phyloP scores from a whole-genome alignment of 2,329 filamentous ascomycete genomes.

The Penicillium digitatum region DNA sequence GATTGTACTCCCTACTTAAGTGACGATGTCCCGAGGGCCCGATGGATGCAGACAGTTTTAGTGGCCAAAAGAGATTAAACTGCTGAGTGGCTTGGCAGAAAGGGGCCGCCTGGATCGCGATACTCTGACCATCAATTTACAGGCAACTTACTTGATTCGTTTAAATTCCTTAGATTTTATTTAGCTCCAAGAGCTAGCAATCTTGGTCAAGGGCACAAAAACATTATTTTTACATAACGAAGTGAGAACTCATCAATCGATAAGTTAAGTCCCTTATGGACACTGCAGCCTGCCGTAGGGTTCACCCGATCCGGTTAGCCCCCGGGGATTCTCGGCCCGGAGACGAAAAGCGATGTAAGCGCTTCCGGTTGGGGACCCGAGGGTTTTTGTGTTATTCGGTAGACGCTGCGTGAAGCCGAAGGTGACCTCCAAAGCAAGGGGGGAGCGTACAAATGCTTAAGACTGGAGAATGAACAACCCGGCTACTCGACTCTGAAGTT shows the following conservation, averaged over 20 bases:
- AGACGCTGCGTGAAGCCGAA: neutral
- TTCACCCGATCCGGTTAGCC: constrained; percentile 20
- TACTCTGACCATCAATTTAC: neutral
- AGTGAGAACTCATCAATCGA: neutral
- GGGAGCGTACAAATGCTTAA: too few species aligned
- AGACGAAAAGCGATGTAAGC: constrained; percentile 3
- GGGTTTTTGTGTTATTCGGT: neutral
- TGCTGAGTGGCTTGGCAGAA: neutral
- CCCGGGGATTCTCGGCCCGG: constrained; percentile 28
- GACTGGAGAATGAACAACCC: neutral
- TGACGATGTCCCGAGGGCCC: constrained; percentile 16
- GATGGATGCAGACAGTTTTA: neutral
- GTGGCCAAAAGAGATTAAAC: neutral
- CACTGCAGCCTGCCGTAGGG: neutral
- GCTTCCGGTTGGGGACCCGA: neutral
- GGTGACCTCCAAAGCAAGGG: neutral
- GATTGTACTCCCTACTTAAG: constrained; percentile 2
- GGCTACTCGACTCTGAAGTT: neutral
- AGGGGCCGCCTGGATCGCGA: neutral
- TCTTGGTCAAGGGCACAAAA: accelerated
- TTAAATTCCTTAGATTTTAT: accelerated
- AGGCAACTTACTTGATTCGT: neutral
- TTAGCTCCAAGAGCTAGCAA: accelerated
- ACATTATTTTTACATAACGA: neutral
- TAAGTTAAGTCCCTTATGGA: neutral